A percentile compares a stretch with the other conserved stretches of the same genome.
Evolutionary conservation across 352 stramenopile species (phyloP).

Genomic region (Globisporangium ultimum): DNA sequence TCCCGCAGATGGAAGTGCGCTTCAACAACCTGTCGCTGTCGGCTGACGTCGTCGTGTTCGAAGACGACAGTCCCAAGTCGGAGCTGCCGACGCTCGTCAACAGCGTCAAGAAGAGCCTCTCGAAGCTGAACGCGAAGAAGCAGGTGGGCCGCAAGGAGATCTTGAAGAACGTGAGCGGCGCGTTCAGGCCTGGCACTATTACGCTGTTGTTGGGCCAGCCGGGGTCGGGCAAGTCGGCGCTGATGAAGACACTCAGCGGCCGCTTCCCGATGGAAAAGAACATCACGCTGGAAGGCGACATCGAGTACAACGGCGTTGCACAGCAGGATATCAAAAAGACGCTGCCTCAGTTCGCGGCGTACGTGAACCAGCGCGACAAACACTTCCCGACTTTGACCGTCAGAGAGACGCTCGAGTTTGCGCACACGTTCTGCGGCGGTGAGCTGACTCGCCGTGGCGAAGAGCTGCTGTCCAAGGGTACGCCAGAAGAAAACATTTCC

Average conservation of each 20-base stretch:
- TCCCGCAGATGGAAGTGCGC: conserved; percentile 4
- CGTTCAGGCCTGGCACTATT: conserved; percentile 29
- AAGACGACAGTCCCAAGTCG: background rate
- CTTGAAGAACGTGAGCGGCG: conserved; percentile 27
- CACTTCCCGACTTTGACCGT: conserved; percentile 48
- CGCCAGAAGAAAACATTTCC: conserved; percentile 18
- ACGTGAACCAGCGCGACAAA: conserved; percentile 61
- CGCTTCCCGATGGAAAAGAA: conserved; percentile 21
- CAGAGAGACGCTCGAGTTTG: conserved; percentile 8
- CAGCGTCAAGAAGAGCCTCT: conserved; percentile 21
- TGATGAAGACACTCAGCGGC: conserved; percentile 35
- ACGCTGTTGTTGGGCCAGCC: conserved; percentile 33
- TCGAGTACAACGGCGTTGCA: conserved; percentile 29
- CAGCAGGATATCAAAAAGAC: conserved; percentile 11
- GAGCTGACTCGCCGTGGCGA: conserved; percentile 7
- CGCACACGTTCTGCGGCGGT: conserved; percentile 58
- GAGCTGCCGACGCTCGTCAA: conserved; percentile 29
- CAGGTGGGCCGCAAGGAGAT: conserved; percentile 23
- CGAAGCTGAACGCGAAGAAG: conserved; percentile 17
- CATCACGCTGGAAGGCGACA: conserved; percentile 19
- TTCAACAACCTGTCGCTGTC: background rate
- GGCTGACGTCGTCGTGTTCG: conserved; percentile 6
- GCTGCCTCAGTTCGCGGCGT: conserved; percentile 24
- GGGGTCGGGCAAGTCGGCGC: conserved; percentile 30
- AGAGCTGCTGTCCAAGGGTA: conserved; percentile 25